Evolutionary conservation across 2,329 filamentous ascomycete genomes (phyloP), one percentile per base, ranked within the genome.

Genomic region (Colletotrichum chrysophilum): DNA sequence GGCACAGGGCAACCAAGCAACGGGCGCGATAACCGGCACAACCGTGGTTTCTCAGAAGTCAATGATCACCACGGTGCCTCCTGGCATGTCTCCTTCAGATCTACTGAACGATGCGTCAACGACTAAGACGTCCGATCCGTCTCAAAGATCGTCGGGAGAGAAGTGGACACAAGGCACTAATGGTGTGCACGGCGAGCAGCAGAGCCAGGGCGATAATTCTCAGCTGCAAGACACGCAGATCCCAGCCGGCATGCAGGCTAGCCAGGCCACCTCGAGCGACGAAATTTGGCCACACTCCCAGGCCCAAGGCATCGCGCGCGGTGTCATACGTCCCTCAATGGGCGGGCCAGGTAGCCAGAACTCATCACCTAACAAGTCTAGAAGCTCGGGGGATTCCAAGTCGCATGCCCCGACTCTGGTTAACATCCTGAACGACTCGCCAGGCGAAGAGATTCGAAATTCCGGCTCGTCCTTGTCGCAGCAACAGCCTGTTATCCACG

Each of bases 21-120:
- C 85, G 2, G 81, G 84, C 76, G 86, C 84, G 10, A 87, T 85
- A 3, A 81, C 85, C 2, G 91, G 82, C 74, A 91, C 85, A 79
- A 90, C 89, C 4, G 91, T 92, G 75, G 87, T 92, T 26, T 94
- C 94, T 2, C 94, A 94, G 81, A 86, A 88, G 60, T 94, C 93
- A 6, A 88, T 87, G 2, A 84, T 93, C 60, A 92, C 91, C 18
- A 86, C 90, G 24, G 83, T 93, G 4, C 90, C 91, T 1, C 85
- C 88, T 0, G 91, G 90, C 5, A 86, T 91, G 69, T 91, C 90
- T 6, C 91, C 91, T 16, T 91, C 89, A 30, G 90, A 89, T 14
- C 83, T 90, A 74, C 86, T 93, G 69, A 98, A 98, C 80, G 96
- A 98, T 80, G 96, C 96, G 3, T 98, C 96, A 3, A 97, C 96